Percentiles rank a stretch among this genome's conserved stretches.
phyloP scores from a whole-genome alignment of 257 asterid genomes.

The Penstemon barbatus region DNA sequence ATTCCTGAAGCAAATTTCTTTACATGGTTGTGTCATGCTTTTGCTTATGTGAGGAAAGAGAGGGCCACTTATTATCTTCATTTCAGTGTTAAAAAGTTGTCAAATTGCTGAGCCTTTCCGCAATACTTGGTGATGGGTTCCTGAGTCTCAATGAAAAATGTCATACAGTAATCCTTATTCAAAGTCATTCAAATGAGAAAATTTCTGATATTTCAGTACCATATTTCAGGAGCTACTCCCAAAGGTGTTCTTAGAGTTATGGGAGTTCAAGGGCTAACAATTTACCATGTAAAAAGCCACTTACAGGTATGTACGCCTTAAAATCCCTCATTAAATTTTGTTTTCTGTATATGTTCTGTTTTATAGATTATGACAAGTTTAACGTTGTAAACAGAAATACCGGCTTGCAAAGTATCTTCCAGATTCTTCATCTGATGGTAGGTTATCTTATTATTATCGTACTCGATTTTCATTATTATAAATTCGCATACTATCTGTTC shows the following conservation, averaged over 20 bases:
- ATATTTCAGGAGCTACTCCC: constrained; percentile 89
- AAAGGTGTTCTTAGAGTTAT: constrained; percentile 96
- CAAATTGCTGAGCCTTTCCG: constrained; percentile 8
- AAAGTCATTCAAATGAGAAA: background rate
- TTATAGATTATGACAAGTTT: constrained; percentile 21
- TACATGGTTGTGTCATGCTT: constrained; percentile 8
- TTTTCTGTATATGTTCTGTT: constrained; percentile 11
- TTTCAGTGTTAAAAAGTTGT: constrained; percentile 6
- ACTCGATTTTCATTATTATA: constrained; percentile 2
- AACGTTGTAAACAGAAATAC: constrained; percentile 60
- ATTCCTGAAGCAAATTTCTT: background rate
- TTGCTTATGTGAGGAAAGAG: background rate
- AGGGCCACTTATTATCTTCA: background rate
- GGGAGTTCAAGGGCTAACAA: constrained; percentile 97
- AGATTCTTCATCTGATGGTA: constrained; percentile 90
- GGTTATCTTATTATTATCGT: constrained; percentile 29
- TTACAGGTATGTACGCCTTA: constrained; percentile 60
- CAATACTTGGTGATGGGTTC: background rate
- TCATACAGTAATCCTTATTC: background rate
- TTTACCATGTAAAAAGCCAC: constrained; percentile 98
- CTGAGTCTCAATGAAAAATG: background rate
- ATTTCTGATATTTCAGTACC: constrained; percentile 23
- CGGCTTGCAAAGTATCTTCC: constrained; percentile 98
- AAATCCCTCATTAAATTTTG: constrained; percentile 18
- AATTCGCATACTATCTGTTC: background rate